Evolutionary conservation across 2,329 filamentous ascomycete genomes (phyloP).

Genomic region (Pyrenochaeta sp.): DNA sequence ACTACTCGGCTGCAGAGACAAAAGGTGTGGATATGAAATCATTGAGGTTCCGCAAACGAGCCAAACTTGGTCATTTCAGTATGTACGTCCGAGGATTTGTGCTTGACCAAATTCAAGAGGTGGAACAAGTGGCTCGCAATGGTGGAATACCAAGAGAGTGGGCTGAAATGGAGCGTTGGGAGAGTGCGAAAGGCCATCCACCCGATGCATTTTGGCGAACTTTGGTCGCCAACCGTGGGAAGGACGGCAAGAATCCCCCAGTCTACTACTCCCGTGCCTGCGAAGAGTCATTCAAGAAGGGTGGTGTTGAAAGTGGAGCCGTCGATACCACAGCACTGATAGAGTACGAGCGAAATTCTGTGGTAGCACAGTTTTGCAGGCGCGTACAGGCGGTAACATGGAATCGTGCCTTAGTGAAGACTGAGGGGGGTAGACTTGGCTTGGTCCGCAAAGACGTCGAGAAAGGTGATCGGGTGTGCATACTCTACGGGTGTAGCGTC

Average conservation of each 20-base stretch:
- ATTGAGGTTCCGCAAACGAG: constrained; percentile 34
- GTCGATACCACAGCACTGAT: constrained; percentile 23
- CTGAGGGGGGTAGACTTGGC: constrained; percentile 14
- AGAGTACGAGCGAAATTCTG: constrained; percentile 19
- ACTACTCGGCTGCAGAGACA: constrained; percentile 42
- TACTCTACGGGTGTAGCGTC: constrained; percentile 26
- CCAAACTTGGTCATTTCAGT: constrained; percentile 30
- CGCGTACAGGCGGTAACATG: constrained; percentile 28
- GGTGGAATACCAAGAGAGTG: constrained; percentile 26
- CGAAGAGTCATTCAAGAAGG: constrained; percentile 18
- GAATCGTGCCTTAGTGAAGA: constrained; percentile 28
- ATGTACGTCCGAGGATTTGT: constrained; percentile 45
- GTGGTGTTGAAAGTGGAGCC: constrained; percentile 2
- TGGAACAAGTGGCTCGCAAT: constrained; percentile 14
- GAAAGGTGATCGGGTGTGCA: constrained; percentile 22
- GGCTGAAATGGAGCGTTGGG: constrained; percentile 11
- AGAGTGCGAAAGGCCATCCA: background rate
- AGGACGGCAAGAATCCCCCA: constrained; percentile 22
- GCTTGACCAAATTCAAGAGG: constrained; percentile 25
- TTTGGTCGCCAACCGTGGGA: constrained; percentile 21
- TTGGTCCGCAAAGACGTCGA: constrained; percentile 16
- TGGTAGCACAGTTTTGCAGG: constrained; percentile 27
- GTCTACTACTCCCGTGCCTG: constrained; percentile 28
- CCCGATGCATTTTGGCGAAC: constrained; percentile 27
- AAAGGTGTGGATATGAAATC: constrained; percentile 22